phyloP scores from a whole-genome alignment of 192 early-diverging fungal species.

The Podila clonocystis region DNA sequence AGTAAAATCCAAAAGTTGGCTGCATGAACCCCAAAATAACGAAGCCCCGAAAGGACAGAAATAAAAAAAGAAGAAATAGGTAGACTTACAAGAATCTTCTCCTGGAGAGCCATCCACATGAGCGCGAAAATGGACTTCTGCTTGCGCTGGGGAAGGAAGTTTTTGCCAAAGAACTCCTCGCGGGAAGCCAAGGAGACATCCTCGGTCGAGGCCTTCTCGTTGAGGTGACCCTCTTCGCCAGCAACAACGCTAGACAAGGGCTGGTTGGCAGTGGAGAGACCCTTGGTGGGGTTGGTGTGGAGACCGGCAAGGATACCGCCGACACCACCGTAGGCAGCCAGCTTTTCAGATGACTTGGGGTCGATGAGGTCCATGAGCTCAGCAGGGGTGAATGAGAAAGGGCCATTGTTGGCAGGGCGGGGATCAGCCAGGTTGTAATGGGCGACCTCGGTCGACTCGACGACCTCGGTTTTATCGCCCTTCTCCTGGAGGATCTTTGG shows the following conservation, averaged over 20 bases:
- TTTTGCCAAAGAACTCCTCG: slow-evolving; percentile 67
- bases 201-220: background rate
- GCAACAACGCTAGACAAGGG: slow-evolving; percentile 45
- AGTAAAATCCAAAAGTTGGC: slow-evolving; percentile 6
- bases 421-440: slow-evolving; percentile 27
- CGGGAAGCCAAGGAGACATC: slow-evolving; percentile 25
- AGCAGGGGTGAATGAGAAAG: slow-evolving; percentile 59
- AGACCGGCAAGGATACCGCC: slow-evolving; percentile 58
- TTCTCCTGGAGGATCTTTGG: slow-evolving; percentile 7
- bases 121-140: slow-evolving; percentile 74
- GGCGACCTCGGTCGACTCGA: slow-evolving; percentile 1
- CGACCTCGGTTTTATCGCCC: background rate
- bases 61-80: background rate
- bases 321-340: slow-evolving; percentile 56
- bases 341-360: slow-evolving; percentile 58
- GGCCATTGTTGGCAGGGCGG: slow-evolving; percentile 53
- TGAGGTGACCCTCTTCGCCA: slow-evolving; percentile 21
- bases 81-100: slow-evolving; percentile 73
- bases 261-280: slow-evolving; percentile 50
- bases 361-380: slow-evolving; percentile 61
- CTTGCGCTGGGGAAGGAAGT: slow-evolving; percentile 73
- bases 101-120: slow-evolving; percentile 83
- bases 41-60: background rate
- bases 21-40: background rate
- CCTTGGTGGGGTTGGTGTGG: slow-evolving; percentile 52